A percentile compares a stretch with the other conserved stretches of the same genome.
Evolutionary conservation across 345 rosid species (phyloP).

Genomic region (Raphanus sativus): DNA sequence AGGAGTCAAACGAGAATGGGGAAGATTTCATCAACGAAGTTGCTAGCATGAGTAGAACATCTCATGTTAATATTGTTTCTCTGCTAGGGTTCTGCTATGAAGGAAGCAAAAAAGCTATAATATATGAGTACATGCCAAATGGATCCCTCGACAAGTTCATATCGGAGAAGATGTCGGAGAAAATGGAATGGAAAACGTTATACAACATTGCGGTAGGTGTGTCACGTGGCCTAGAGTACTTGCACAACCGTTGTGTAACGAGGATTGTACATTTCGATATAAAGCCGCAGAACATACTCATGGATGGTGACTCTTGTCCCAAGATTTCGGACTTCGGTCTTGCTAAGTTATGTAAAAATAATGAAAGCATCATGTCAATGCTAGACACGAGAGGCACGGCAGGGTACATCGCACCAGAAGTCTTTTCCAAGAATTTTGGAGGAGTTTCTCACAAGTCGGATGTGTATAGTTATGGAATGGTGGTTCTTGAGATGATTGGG

Average conservation of each 20-base stretch:
- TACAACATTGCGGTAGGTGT: conserved; percentile 43
- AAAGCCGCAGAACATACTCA: conserved; percentile 56
- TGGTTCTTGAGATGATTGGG: conserved; percentile 50
- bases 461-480: conserved; percentile 57
- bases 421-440: conserved; percentile 40
- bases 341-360: conserved; percentile 42
- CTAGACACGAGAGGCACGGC: conserved; percentile 45
- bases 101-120: conserved; percentile 40
- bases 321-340: conserved; percentile 64
- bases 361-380: conserved; percentile 45
- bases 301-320: conserved; percentile 41
- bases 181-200: conserved; percentile 32
- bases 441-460: conserved; percentile 47
- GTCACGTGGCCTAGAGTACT: conserved; percentile 53
- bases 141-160: conserved; percentile 51
- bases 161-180: neutral
- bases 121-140: conserved; percentile 37
- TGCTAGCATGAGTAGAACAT: conserved; percentile 43
- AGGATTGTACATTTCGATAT: conserved; percentile 57
- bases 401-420: conserved; percentile 58
- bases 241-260: conserved; percentile 50
- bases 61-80: conserved; percentile 50
- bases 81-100: conserved; percentile 51
- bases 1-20: conserved; percentile 30
- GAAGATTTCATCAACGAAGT: conserved; percentile 45